Percentiles rank a stretch among this genome's conserved stretches.
Conservation (phyloP, 2,329 filamentous ascomycete genomes). For the Talaromyces piceae region DNA sequence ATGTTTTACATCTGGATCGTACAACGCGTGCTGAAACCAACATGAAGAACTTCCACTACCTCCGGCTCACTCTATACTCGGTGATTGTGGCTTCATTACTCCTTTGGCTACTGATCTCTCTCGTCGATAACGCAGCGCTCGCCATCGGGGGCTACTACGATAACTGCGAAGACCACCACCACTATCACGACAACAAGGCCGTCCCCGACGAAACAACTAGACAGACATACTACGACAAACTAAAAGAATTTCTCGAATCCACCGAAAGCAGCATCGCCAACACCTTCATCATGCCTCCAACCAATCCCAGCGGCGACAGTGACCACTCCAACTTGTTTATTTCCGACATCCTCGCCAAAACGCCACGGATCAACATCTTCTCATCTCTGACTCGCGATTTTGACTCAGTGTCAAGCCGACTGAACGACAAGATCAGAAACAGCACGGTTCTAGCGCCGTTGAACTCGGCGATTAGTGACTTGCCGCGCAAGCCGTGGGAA, state of each 20-base stretch:
- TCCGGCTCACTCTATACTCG: constrained; percentile 7
- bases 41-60: constrained; percentile 6
- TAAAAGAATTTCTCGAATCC: neutral
- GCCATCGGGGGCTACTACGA: constrained; percentile 3
- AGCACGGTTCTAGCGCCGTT: constrained; percentile 81
- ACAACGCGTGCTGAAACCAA: neutral
- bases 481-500: constrained; percentile 70
- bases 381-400: constrained; percentile 72
- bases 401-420: constrained; percentile 57
- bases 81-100: constrained; percentile 2
- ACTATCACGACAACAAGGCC: neutral
- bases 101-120: constrained; percentile 1
- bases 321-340: constrained; percentile 53
- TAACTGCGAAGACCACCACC: no score
- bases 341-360: constrained; percentile 74
- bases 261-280: constrained; percentile 9
- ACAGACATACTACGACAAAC: neutral
- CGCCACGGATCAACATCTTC: constrained; percentile 76
- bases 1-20: no score
- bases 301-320: constrained; percentile 19
- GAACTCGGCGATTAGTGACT: constrained; percentile 68
- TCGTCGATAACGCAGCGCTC: constrained; percentile 4
- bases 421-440: constrained; percentile 60
- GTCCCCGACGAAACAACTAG: neutral
- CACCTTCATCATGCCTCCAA: constrained; percentile 15